Evolutionary conservation across 2,329 filamentous ascomycete species (phyloP).

Genomic region (Claviceps sp.): DNA sequence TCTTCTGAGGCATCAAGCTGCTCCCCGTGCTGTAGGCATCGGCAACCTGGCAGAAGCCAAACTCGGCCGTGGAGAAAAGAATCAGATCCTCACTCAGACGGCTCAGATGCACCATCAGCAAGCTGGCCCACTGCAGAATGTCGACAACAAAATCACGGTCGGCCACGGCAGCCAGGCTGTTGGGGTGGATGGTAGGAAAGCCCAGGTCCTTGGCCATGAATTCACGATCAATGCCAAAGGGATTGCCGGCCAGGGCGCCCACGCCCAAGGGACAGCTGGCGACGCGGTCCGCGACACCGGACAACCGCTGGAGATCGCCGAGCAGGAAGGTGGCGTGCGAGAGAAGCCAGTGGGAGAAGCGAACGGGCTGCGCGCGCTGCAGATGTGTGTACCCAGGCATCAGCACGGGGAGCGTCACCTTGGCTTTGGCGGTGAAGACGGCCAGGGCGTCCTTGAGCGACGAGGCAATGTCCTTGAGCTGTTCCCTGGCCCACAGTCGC

Average conservation of each 20-base stretch:
- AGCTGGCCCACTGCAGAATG: conserved; percentile 30
- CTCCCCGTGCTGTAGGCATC: conserved; percentile 1
- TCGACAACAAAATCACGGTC: conserved; percentile 65
- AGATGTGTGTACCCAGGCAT: conserved; percentile 18
- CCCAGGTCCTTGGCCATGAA: conserved; percentile 47
- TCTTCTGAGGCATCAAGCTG: conserved; percentile 2
- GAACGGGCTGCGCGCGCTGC: conserved; percentile 14
- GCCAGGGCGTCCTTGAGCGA: background rate
- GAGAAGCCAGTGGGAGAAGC: conserved; percentile 12
- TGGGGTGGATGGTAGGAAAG: conserved; percentile 54
- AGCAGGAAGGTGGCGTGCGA: conserved; percentile 12
- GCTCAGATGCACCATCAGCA: conserved; percentile 9
- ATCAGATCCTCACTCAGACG: background rate
- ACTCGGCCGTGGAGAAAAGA: conserved; percentile 1
- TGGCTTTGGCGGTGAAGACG: background rate
- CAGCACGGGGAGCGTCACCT: conserved; percentile 5
- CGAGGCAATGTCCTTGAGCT: conserved; percentile 10
- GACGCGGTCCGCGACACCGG: conserved; percentile 12
- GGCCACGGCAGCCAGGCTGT: conserved; percentile 56
- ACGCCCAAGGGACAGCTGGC: conserved; percentile 15
- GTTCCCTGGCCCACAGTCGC: conserved; percentile 44
- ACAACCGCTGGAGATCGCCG: conserved; percentile 14
- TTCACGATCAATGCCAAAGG: conserved; percentile 18
- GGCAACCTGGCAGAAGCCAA: background rate
- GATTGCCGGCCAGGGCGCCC: conserved; percentile 15